Evolutionary conservation across 768 basidiomycete species (phyloP).

Genomic region (Kwoniella pini): DNA sequence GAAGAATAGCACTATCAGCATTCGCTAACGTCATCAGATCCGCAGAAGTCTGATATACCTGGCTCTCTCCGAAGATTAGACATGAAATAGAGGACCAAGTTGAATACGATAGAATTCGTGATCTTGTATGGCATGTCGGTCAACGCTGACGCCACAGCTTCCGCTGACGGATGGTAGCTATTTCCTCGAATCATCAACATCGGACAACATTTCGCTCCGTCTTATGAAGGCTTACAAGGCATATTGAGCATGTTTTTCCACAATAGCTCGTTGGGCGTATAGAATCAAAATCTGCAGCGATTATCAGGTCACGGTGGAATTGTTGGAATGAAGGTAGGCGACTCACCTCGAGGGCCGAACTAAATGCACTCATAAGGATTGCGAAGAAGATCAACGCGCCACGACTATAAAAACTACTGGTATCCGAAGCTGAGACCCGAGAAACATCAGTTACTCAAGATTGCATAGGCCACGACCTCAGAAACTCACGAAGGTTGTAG

Average conservation of each 20-base stretch:
- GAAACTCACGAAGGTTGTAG: constrained; percentile 45
- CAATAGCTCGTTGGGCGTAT: constrained; percentile 57
- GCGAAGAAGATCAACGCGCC: constrained; percentile 56
- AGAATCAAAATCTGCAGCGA: constrained; percentile 53
- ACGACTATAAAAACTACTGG: constrained; percentile 38
- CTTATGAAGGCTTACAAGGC: constrained; percentile 36
- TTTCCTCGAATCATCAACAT: too few species aligned
- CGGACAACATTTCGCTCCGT: too few species aligned
- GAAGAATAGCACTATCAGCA: not conserved
- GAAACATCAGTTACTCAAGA: too few species aligned
- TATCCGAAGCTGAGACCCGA: not conserved
- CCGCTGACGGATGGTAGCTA: constrained; percentile 60
- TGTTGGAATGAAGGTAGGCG: not conserved
- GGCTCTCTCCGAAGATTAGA: constrained; percentile 57
- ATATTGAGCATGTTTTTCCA: constrained; percentile 60
- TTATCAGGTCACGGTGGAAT: too few species aligned
- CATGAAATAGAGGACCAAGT: constrained; percentile 58
- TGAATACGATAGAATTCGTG: constrained; percentile 48
- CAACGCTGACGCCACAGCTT: constrained; percentile 52
- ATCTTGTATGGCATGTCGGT: constrained; percentile 53
- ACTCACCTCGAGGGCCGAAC: constrained; percentile 50
- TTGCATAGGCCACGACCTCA: too few species aligned
- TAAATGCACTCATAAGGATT: constrained; percentile 63
- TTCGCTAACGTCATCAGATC: constrained; percentile 50
- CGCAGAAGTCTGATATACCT: constrained; percentile 56